Percentiles rank a stretch among this genome's conserved stretches.
Evolutionary conservation across 2,329 filamentous ascomycete genomes (phyloP).

Genomic region (Aspergillus melleus): DNA sequence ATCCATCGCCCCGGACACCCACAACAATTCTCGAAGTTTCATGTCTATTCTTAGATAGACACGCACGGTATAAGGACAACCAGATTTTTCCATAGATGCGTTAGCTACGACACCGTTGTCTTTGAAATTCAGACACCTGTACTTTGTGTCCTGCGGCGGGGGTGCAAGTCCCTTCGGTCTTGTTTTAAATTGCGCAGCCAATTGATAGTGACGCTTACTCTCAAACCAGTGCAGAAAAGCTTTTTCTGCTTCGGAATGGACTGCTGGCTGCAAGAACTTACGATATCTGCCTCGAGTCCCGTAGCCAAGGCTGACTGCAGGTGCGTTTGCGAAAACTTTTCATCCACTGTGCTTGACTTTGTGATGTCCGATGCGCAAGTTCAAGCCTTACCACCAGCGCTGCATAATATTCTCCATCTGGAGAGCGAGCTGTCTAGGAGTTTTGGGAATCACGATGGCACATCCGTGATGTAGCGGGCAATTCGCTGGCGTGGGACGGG

Average conservation of each 20-base stretch:
- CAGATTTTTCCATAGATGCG: background rate
- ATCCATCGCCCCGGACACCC: background rate
- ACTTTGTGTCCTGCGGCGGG: background rate
- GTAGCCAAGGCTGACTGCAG: background rate
- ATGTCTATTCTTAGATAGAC: background rate
- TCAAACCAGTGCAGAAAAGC: background rate
- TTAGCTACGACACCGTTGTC: background rate
- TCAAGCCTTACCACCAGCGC: background rate
- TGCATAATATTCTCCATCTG: background rate
- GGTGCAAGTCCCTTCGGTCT: background rate
- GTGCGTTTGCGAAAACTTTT: background rate
- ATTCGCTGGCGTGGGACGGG: background rate
- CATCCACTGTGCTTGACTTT: background rate
- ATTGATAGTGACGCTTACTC: background rate
- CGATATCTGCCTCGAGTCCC: background rate
- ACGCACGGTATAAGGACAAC: background rate
- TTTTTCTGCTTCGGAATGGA: background rate
- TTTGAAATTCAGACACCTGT: background rate
- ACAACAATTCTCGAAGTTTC: background rate
- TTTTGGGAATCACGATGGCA: background rate
- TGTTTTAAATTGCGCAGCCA: background rate
- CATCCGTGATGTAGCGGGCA: background rate
- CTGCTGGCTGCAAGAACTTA: background rate
- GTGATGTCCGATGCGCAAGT: background rate
- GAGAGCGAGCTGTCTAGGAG: background rate